Evolutionary conservation across 2,329 filamentous ascomycete species (phyloP).

Genomic region (Bipolaris oryzae): DNA sequence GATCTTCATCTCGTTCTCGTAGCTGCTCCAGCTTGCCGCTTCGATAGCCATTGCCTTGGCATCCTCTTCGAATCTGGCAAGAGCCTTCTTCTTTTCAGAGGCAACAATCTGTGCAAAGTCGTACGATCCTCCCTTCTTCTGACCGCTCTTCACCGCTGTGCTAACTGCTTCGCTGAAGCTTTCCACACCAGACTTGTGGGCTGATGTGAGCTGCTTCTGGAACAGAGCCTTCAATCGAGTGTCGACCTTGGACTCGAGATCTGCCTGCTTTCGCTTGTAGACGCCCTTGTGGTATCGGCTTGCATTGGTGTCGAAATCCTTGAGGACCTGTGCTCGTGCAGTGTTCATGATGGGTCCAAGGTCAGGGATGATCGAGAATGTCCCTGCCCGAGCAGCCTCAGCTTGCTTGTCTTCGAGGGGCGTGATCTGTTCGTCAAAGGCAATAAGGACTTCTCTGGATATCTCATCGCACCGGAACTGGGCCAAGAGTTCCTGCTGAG

Average conservation of each 20-base stretch:
- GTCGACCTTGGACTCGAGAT: constrained; percentile 87
- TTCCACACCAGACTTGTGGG: constrained; percentile 84
- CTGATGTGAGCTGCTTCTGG: constrained; percentile 82
- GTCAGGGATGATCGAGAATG: constrained; percentile 72
- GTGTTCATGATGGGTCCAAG: constrained; percentile 75
- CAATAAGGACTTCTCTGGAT: constrained; percentile 80
- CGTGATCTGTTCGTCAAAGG: constrained; percentile 79
- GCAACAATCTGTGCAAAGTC: constrained; percentile 95
- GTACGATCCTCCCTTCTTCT: constrained; percentile 88
- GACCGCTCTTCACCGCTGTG: constrained; percentile 84
- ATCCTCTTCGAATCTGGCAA: constrained; percentile 77
- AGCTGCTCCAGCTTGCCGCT: constrained; percentile 85
- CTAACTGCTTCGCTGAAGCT: constrained; percentile 88
- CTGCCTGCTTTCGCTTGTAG: constrained; percentile 81
- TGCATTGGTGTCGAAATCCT: constrained; percentile 87
- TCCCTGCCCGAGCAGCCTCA: constrained; percentile 74
- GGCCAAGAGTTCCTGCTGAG: constrained; percentile 93
- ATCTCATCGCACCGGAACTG: constrained; percentile 99
- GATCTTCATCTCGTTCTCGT: constrained; percentile 76
- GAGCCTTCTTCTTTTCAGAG: constrained; percentile 75
- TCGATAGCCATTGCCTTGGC: constrained; percentile 76
- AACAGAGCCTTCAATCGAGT: constrained; percentile 86
- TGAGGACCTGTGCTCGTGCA: constrained; percentile 74
- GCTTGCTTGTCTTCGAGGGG: constrained; percentile 88
- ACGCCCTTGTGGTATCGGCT: constrained; percentile 97